Base-by-base conservation (phyloP, 306 rosid genomes). In the Quercus gilva region DNA sequence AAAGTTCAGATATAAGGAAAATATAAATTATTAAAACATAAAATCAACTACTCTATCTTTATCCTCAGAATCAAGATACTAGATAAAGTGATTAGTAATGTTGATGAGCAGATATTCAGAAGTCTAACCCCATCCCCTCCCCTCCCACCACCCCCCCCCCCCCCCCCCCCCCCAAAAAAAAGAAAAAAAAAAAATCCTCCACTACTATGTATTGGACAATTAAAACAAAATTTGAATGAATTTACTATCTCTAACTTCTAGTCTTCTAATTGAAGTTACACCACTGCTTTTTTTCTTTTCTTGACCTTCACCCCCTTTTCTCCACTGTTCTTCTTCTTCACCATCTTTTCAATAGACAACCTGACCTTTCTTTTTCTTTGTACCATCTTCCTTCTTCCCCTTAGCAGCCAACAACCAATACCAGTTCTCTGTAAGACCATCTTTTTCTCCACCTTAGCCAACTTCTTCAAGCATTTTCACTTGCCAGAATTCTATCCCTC, bases 291-390 rank as follows among this genome's bases (percentile, higher is more conserved):
- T 86, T 84, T 79, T 80, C 70, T 81, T 76, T 78, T 88, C 84
- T 56, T 86, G 56, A 63, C 82, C 64, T 79, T 88, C 52, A 71
- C 88, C 69, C 85, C 82, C 71, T 20, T 80, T 28, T 82, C 88
- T 4, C 52, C 88, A 73, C 67, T 61, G 73, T 31, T 82, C 86
- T 83, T 80, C 86, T 74, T 80, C 84, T 82, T 45, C 52, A 7
- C 52, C 52, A 8, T 45, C 52, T 45, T 86, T 74, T 74, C 68
- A 6, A 61, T 80, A 1, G 83, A 73, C 52, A 45, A 11, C 52
- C 52, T 35, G 41, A 35, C 41, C 41, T 35, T 45, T 45, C 52
- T 3, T 45, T 45, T 45, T 45, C 52, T 45, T 49, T 11, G 53
- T 13, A 49, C 53, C 15, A 49, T 49, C 53, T 49, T 49, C 17